Evolutionary conservation across 2,329 filamentous ascomycete species (phyloP), one percentile per base, ranked within the genome.

Genomic region (Verticillium nonalfalfae): DNA sequence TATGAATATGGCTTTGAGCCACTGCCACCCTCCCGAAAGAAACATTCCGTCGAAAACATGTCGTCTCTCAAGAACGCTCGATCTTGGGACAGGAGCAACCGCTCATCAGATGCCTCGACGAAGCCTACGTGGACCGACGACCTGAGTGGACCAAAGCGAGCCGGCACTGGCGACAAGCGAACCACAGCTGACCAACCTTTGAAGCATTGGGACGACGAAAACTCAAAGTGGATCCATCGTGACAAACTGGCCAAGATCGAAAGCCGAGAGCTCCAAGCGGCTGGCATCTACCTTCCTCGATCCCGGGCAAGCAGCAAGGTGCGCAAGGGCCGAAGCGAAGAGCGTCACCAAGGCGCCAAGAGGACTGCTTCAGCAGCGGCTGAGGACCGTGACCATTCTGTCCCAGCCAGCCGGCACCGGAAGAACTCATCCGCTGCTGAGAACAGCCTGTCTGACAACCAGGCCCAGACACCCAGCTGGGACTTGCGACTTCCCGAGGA

Each of bases 211-310:
- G 76, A 80, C 38, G 76, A 79, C 38, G 87, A 89, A 63, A 81
- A 85, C 63, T 90, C 87, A 36, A 89, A 91, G 73, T 95, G 91
- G 91, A 94, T 95, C 68, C 91, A 95, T 70, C 81, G 91, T 61
- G 91, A 95, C 75, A 94, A 94, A 75, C 77, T 95, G 64, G 90
- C 90, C 60, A 85, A 85, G 70, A 95, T 94, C 67, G 91, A 95
- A 75, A 94, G 80, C 67, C 83, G 88, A 69, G 91, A 95, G 75
- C 81, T 95, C 64, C 89, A 92, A 72, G 90, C 90, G 62, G 90
- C 90, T 7, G 91, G 90, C 35, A 87, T 93, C 67, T 79, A 84
- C 58, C 70, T 89, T 63, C 80, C 86, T 65, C 76, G 79, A 68
- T 70, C 82, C 36, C 77, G 85, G 65, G 77, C 84, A 59, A 76